Evolutionary conservation across 805 yeast genomes (phyloP).

Genomic region (Sugiyamaella americana): DNA sequence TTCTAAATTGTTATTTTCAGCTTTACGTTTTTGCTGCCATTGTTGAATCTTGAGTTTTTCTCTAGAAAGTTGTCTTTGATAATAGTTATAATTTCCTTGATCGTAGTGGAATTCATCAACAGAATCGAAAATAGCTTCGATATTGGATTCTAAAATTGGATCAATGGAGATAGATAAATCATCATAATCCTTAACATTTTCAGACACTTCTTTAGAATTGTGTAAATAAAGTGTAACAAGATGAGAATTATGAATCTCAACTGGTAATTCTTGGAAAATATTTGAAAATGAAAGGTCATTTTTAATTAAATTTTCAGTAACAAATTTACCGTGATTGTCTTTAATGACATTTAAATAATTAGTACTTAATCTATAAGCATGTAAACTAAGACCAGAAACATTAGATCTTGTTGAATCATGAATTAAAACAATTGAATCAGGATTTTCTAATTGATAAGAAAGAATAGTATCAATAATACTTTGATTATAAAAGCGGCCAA

Average conservation of each 20-base stretch:
- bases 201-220: slow-evolving; percentile 8
- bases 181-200: slow-evolving; percentile 28
- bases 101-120: slow-evolving; percentile 72
- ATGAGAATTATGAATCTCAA: slow-evolving; percentile 60
- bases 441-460: slow-evolving; percentile 53
- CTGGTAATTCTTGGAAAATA: slow-evolving; percentile 66
- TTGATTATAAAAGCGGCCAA: slow-evolving; percentile 64
- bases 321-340: slow-evolving; percentile 56
- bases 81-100: slow-evolving; percentile 73
- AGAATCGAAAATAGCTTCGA: slow-evolving; percentile 60
- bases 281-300: slow-evolving; percentile 57
- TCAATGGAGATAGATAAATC: slow-evolving; percentile 39
- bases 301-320: slow-evolving; percentile 54
- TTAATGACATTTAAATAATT: slow-evolving; percentile 49
- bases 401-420: slow-evolving; percentile 59
- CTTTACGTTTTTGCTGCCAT: slow-evolving; percentile 66
- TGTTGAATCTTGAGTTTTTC: slow-evolving; percentile 63
- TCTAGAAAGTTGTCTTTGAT: slow-evolving; percentile 67
- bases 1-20: slow-evolving; percentile 57
- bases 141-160: slow-evolving; percentile 38
- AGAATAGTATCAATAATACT: slow-evolving; percentile 60
- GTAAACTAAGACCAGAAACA: slow-evolving; percentile 55
- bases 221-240: slow-evolving; percentile 48
- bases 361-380: slow-evolving; percentile 62
- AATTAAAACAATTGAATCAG: slow-evolving; percentile 46